Evolutionary conservation across 2,329 filamentous ascomycete species (phyloP).

Genomic region (Dactylellina leptospora): DNA sequence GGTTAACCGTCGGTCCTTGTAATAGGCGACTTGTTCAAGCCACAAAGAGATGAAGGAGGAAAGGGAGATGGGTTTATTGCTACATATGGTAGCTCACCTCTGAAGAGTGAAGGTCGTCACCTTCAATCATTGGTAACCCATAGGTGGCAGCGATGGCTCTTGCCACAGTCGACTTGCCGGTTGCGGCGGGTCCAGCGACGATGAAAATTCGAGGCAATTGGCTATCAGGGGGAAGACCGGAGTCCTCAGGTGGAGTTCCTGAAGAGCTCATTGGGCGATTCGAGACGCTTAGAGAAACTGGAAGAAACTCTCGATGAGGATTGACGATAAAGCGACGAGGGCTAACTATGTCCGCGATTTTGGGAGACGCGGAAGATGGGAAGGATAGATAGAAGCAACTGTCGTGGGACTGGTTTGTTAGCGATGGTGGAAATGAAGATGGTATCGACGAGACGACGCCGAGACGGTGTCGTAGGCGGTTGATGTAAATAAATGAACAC

Average conservation of each 20-base stretch:
- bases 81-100: conserved; percentile 24
- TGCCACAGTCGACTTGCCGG: conserved; percentile 50
- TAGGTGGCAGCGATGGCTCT: conserved; percentile 33
- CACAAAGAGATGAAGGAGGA: background rate
- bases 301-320: background rate
- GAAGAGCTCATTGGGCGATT: background rate
- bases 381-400: too few relatives aligned
- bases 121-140: conserved; percentile 50
- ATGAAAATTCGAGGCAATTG: conserved; percentile 43
- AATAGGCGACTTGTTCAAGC: background rate
- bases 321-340: too few relatives aligned
- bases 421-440: background rate
- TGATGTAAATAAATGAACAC: too few relatives aligned
- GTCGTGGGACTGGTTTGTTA: too few relatives aligned
- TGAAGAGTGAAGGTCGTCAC: conserved; percentile 47
- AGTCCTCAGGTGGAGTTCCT: background rate
- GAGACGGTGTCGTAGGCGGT: too few relatives aligned
- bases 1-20: background rate
- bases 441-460: too few relatives aligned
- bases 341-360: too few relatives aligned
- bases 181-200: conserved; percentile 42
- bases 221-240: background rate
- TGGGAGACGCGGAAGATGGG: too few relatives aligned
- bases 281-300: background rate
- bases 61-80: background rate